Evolutionary conservation across 495 filamentous ascomycete species (phyloP).

Genomic region (Neurospora sublineolata): DNA sequence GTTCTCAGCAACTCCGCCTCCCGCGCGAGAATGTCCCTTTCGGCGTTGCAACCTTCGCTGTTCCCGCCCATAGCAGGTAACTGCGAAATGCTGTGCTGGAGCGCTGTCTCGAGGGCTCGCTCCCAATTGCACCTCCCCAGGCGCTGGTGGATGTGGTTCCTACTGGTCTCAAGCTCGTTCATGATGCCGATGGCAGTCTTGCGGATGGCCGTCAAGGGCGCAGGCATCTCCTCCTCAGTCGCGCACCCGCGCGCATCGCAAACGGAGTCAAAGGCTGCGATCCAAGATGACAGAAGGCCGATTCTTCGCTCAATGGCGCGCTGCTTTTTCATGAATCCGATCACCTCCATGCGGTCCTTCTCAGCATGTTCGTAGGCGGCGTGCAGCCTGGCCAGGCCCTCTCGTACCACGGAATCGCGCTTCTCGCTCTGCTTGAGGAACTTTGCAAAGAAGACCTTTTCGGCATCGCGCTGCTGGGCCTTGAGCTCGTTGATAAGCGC

Average conservation of each 20-base stretch:
- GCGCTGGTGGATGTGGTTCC: constrained; percentile 80
- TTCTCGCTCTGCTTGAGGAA: constrained; percentile 82
- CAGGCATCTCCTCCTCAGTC: constrained; percentile 50
- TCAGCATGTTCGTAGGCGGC: constrained; percentile 73
- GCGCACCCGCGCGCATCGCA: constrained; percentile 51
- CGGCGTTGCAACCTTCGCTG: constrained; percentile 45
- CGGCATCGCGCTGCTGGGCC: constrained; percentile 82
- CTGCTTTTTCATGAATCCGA: constrained; percentile 68
- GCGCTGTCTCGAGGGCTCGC: constrained; percentile 67
- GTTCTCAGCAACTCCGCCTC: constrained; percentile 79
- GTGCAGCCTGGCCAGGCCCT: constrained; percentile 71
- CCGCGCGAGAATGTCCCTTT: constrained; percentile 58
- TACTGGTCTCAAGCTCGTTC: constrained; percentile 74
- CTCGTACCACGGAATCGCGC: constrained; percentile 62
- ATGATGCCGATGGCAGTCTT: constrained; percentile 81
- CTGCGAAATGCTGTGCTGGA: constrained; percentile 73
- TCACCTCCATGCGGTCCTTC: constrained; percentile 67
- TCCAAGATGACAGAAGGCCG: constrained; percentile 74
- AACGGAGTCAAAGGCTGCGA: constrained; percentile 79
- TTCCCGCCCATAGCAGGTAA: constrained; percentile 60
- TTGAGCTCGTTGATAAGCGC: constrained; percentile 87
- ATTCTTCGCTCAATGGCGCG: constrained; percentile 78
- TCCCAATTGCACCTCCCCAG: constrained; percentile 77
- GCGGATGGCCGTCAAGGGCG: constrained; percentile 61
- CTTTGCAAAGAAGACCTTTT: constrained; percentile 74